Base-by-base conservation (phyloP, 441 rosid species). In the Rhodomyrtus psidioides region DNA sequence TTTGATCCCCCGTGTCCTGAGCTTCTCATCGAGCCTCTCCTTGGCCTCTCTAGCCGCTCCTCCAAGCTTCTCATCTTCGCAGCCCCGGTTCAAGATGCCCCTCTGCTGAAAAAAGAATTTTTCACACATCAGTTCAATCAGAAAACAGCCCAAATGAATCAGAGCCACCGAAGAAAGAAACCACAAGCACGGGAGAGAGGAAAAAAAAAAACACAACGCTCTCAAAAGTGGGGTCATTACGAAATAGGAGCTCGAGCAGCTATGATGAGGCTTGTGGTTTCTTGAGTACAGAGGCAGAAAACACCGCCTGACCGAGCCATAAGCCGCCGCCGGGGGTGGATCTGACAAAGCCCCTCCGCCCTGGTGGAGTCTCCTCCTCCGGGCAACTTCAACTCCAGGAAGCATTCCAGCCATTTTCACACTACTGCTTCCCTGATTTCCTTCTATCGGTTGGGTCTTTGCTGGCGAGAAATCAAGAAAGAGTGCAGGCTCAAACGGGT, bases 301-400 rank as follows among this genome's bases (percentile, higher is more conserved):
- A 15, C 95, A 86, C 85, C 95, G 91, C 83, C 97, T 86, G 3
- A 93, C 84, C 81, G 87, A 88, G 65, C 89, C 89, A 13, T 85
- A 89, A 26, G 89, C 88, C 15, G 88, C 57, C 62, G 84, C 57
- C 55, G 39, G 70, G 24, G 89, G 88, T 4, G 93, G 79, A 28
- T 97, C 94, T 23, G 89, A 79, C 81, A 84, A 74, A 23, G 58
- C 46, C 2, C 90, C 92, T 44, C 92, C 91, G 87, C 95, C 88
- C 23, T 91, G 95, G 90, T 94, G 96, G 86, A 94, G 89, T 26
- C 99, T 90, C 82, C 98, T 92, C 88, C 98, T 88, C 34, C 99
- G 89, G 6, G 98, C 98, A 84, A 94, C 92, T 90, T 97, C 97
- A 83, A 97, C 99, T 62, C 98, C 98, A 59, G 95, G 94, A 75